A percentile compares a stretch with the other conserved stretches of the same genome.
phyloP scores from a whole-genome alignment of 2,329 filamentous ascomycete species.

The Aspergillus quadricinctus region DNA sequence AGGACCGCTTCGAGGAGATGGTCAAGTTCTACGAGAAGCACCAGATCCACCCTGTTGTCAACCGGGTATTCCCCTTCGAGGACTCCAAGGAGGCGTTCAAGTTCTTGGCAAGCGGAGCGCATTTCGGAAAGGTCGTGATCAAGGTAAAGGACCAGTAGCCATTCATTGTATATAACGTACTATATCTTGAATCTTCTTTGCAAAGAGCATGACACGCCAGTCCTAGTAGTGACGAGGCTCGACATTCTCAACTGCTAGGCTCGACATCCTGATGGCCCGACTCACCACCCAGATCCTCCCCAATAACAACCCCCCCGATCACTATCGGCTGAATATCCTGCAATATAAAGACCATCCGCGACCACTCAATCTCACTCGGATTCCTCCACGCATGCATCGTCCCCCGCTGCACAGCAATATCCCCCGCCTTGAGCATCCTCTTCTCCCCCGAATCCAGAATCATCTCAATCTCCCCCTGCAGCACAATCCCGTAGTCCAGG shows the following conservation, averaged over 20 bases:
- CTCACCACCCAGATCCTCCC: slow-evolving; percentile 20
- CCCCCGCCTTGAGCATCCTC: slow-evolving; percentile 46
- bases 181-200: neutral
- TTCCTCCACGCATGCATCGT: slow-evolving; percentile 56
- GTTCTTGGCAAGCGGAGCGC: slow-evolving; percentile 49
- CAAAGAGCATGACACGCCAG: neutral
- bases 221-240: neutral
- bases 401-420: slow-evolving; percentile 53
- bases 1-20: slow-evolving; percentile 47
- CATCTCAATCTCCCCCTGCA: slow-evolving; percentile 53
- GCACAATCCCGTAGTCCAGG: slow-evolving; percentile 52
- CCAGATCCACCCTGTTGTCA: slow-evolving; percentile 43
- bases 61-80: slow-evolving; percentile 52
- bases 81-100: slow-evolving; percentile 51
- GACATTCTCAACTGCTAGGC: slow-evolving; percentile 5
- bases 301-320: slow-evolving; percentile 17
- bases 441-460: slow-evolving; percentile 50
- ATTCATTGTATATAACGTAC: neutral
- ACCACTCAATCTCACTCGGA: slow-evolving; percentile 45
- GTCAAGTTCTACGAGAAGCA: slow-evolving; percentile 31
- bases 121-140: slow-evolving; percentile 55
- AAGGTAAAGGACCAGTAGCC: slow-evolving; percentile 31
- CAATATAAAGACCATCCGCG: slow-evolving; percentile 41
- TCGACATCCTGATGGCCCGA: neutral
- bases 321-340: slow-evolving; percentile 23